A percentile compares a stretch with the other conserved stretches of the same genome.
Evolutionary conservation across 2,329 filamentous ascomycete genomes (phyloP).

Genomic region (Trichophyton rubrum): DNA sequence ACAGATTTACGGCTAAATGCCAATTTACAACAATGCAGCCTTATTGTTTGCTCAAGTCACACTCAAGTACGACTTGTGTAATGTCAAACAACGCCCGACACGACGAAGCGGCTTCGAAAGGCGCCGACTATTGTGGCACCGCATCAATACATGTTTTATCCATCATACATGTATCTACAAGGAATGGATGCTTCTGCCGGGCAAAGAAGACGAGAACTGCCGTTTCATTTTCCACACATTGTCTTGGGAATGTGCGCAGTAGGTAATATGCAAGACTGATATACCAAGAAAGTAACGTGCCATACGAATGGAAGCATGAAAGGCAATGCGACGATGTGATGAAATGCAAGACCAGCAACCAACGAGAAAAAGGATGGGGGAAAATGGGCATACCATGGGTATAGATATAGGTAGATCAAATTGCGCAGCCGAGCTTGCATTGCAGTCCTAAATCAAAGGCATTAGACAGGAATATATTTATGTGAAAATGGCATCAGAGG

Average conservation of each 20-base stretch:
- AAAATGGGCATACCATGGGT: not conserved
- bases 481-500: not conserved
- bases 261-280: not conserved
- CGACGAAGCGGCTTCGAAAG: not conserved
- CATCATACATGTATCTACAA: not conserved
- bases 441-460: not conserved
- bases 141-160: too few species aligned
- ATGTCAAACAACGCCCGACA: not conserved
- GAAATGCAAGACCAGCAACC: not conserved
- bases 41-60: conserved; percentile 1
- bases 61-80: not conserved
- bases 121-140: too few species aligned
- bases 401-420: not conserved
- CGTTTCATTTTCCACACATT: not conserved
- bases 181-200: not conserved
- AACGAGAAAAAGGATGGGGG: too few species aligned
- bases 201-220: not conserved
- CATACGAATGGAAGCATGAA: not conserved
- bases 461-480: not conserved
- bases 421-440: not conserved
- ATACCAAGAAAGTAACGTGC: not conserved
- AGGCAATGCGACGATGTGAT: not conserved
- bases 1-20: not conserved
- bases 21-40: not conserved
- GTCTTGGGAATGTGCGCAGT: too few species aligned